A percentile compares a stretch with the other conserved stretches of the same genome.
Evolutionary conservation across 169 alveolate species (phyloP).

Genomic region (Eimeria nieschulzi): DNA sequence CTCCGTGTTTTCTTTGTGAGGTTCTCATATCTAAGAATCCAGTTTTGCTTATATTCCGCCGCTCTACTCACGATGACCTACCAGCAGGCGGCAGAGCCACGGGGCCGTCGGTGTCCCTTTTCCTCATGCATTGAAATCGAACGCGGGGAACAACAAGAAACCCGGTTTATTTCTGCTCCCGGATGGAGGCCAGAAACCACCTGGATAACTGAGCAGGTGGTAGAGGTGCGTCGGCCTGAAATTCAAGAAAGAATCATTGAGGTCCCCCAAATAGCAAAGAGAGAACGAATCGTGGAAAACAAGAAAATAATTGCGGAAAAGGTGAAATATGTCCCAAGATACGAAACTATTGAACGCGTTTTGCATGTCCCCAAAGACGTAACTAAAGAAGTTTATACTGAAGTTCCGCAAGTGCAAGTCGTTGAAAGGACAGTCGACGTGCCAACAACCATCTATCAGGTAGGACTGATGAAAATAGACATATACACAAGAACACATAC

Average conservation of each 20-base stretch:
- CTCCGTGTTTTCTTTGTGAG: too few species aligned
- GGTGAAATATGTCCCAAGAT: slow-evolving; percentile 20
- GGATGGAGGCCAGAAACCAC: background rate
- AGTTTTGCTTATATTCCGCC: too few species aligned
- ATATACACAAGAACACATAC: too few species aligned
- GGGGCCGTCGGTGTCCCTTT: background rate
- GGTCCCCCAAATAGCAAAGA: slow-evolving; percentile 35
- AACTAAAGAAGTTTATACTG: slow-evolving; percentile 10
- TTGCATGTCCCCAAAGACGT: slow-evolving; percentile 40
- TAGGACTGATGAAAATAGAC: background rate
- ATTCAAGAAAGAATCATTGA: slow-evolving; percentile 30
- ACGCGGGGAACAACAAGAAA: background rate
- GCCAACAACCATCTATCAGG: slow-evolving; percentile 51
- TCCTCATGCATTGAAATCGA: background rate
- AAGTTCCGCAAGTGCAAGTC: slow-evolving; percentile 60
- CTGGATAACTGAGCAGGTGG: slow-evolving; percentile 39
- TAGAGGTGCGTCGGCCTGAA: slow-evolving; percentile 22
- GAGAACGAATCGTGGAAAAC: slow-evolving; percentile 32
- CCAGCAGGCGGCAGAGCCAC: too few species aligned
- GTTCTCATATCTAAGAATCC: too few species aligned
- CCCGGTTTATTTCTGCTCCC: too few species aligned
- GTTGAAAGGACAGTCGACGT: slow-evolving; percentile 65
- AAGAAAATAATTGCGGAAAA: slow-evolving; percentile 29
- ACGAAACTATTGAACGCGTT: slow-evolving; percentile 29
- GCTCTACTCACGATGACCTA: too few species aligned